phyloP scores from a whole-genome alignment of 2,329 filamentous ascomycete genomes.

The Sporothrix sp. region DNA sequence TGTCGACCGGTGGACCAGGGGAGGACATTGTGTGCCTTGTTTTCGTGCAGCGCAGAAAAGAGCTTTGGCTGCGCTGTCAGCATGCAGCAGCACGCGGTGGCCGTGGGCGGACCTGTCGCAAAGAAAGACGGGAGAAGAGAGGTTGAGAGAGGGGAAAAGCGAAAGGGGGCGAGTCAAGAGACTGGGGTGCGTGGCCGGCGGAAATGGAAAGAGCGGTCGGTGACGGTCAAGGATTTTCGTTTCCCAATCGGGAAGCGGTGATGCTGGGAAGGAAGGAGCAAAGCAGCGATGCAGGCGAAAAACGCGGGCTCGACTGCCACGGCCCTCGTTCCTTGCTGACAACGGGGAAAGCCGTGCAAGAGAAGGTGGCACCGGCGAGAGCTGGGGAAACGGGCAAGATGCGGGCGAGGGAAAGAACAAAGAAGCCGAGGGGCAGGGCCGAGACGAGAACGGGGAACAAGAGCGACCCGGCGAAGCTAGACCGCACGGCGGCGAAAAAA shows the following conservation, averaged over 20 bases:
- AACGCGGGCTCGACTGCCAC: neutral
- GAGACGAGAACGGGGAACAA: neutral
- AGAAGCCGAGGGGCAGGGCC: neutral
- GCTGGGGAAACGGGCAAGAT: neutral
- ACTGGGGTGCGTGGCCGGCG: neutral
- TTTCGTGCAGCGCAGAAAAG: neutral
- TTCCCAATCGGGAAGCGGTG: conserved; percentile 7
- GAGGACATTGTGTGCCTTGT: conserved; percentile 3
- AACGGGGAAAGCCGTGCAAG: neutral
- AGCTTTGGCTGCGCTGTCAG: neutral
- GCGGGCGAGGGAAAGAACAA: neutral
- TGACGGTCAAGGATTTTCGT: neutral
- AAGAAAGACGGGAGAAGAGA: neutral
- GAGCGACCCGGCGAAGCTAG: neutral
- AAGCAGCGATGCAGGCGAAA: neutral
- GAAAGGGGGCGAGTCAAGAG: neutral
- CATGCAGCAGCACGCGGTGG: neutral
- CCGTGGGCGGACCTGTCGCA: neutral
- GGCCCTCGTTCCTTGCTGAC: neutral
- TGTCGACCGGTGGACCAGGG: neutral
- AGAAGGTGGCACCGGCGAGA: neutral
- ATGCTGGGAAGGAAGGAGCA: conserved; percentile 1
- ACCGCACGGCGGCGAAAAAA: conserved; percentile 3
- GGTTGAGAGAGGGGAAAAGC: neutral
- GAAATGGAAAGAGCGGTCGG: neutral